Percentiles rank a stretch among this genome's conserved stretches.
phyloP scores from a whole-genome alignment of 2,329 filamentous ascomycete genomes.

The Trichophyton simii region DNA sequence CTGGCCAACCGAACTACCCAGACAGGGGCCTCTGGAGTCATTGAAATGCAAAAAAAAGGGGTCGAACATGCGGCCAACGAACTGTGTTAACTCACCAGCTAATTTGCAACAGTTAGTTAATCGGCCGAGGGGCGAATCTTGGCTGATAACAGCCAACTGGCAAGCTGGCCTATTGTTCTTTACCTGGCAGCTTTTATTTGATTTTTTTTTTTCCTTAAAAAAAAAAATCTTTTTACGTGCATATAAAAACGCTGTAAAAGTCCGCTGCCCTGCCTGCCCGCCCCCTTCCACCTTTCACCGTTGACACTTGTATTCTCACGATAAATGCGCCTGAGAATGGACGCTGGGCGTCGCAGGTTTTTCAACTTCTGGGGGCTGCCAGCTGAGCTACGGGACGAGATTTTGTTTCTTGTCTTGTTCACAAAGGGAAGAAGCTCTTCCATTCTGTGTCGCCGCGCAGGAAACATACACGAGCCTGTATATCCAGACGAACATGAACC shows the following conservation, averaged over 20 bases:
- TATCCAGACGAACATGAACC: background rate
- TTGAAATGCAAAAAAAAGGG: no score
- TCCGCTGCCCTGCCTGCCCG: background rate
- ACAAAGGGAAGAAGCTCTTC: background rate
- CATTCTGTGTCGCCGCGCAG: background rate
- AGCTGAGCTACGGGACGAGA: constrained; percentile 2
- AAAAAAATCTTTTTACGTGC: background rate
- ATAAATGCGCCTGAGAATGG: background rate
- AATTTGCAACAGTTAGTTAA: background rate
- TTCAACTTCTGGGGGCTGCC: background rate
- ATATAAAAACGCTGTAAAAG: background rate
- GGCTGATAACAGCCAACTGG: background rate
- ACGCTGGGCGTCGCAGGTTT: background rate
- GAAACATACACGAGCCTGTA: background rate
- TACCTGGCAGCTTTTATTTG: no score
- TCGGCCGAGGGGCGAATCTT: background rate
- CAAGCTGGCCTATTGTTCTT: no score
- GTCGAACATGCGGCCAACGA: no score
- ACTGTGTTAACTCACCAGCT: no score
- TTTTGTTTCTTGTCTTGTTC: constrained; percentile 5
- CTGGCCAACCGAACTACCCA: no score
- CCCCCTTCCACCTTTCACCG: background rate
- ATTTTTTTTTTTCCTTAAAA: no score
- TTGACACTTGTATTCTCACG: background rate
- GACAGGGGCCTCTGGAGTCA: no score